Percentiles rank a stretch among this genome's conserved stretches.
These are phyloP conservation scores for Cercospora citrullina DNA, from an alignment of 2,329 filamentous ascomycete species.

Conservation along the genomic window DNA sequence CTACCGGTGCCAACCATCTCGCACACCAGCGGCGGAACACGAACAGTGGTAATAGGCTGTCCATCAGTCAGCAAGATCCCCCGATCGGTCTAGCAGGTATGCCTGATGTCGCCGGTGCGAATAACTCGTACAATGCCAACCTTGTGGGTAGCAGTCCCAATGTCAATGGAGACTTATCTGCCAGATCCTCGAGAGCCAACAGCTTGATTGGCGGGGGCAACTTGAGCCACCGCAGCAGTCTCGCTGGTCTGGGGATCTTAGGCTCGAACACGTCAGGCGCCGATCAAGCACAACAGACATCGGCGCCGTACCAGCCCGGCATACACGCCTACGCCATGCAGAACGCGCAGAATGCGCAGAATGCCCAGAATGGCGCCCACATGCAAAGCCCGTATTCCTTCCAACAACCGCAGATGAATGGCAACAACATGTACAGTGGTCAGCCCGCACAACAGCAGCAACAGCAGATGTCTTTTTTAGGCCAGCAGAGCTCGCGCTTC, in stretches of 20 bases:
- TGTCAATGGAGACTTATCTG: conserved; percentile 46
- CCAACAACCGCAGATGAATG: conserved; percentile 33
- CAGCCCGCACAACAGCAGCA: conserved; percentile 31
- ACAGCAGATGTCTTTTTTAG: conserved; percentile 42
- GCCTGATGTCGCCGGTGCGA: conserved; percentile 36
- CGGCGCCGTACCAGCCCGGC: conserved; percentile 34
- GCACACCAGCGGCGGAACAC: conserved; percentile 62
- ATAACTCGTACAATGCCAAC: conserved; percentile 33
- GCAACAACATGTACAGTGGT: conserved; percentile 34
- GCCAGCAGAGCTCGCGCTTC: conserved; percentile 42
- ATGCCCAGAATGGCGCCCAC: conserved; percentile 27
- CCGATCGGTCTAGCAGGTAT: conserved; percentile 41
- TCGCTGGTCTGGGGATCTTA: conserved; percentile 37
- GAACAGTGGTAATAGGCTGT: conserved; percentile 49
- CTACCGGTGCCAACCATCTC: conserved; percentile 89
- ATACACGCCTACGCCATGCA: conserved; percentile 40
- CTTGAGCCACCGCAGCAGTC: conserved; percentile 38
- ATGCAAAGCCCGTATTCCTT: conserved; percentile 38
- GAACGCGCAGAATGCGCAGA: conserved; percentile 25
- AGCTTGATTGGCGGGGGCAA: conserved; percentile 48
- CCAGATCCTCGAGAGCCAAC: conserved; percentile 51
- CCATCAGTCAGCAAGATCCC: conserved; percentile 40
- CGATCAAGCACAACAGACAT: conserved; percentile 34
- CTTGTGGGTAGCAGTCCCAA: conserved; percentile 38
- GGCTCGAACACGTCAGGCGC: conserved; percentile 32